Base-by-base conservation (phyloP, 306 rosid genomes). In the Bauhinia variegata region DNA sequence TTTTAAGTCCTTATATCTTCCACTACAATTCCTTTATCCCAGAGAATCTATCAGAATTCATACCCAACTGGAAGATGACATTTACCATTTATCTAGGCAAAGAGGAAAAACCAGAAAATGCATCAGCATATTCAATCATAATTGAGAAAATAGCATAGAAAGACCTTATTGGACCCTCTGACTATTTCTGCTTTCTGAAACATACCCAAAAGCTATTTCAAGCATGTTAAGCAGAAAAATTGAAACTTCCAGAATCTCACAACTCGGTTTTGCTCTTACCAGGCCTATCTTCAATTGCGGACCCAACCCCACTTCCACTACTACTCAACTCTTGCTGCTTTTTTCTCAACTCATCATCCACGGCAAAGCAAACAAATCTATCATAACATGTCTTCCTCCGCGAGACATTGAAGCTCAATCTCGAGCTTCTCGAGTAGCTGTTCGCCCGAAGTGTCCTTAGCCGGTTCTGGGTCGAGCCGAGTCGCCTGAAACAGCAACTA, bases 261-360 rank as follows among this genome's bases (percentile, higher is more conserved):
- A 9, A 19, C 7, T 14, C 34, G 53, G 38, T 42, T 43, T 42
- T 11, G 71, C 15, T 39, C 65, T 61, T 74, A 84, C 91, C 84
- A 11, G 83, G 95, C 60, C 90, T 84, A 63, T 87, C 96, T 57
- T 85, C 96, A 31, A 87, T 54, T 14, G 85, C 87, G 7, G 95
- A 79, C 70, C 82, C 91, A 59, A 79, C 72, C 13, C 82, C 73
- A 71, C 46, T 30, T 11, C 61, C 37, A 23, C 37, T 56, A 31
- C 65, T 72, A 34, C 50, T 75, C 36, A 65, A 39, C 41, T 87
- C 91, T 68, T 60, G 82, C 76, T 72, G 83, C 58, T 81, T 75
- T 78, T 74, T 82, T 72, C 82, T 82, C 61, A 80, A 78, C 36
- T 83, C 91, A 31, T 89, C 98, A 47, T 89, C 96, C 3, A 87